Evolutionary conservation across 2,329 filamentous ascomycete species (phyloP).

Genomic region (Trichoderma aggressivum): DNA sequence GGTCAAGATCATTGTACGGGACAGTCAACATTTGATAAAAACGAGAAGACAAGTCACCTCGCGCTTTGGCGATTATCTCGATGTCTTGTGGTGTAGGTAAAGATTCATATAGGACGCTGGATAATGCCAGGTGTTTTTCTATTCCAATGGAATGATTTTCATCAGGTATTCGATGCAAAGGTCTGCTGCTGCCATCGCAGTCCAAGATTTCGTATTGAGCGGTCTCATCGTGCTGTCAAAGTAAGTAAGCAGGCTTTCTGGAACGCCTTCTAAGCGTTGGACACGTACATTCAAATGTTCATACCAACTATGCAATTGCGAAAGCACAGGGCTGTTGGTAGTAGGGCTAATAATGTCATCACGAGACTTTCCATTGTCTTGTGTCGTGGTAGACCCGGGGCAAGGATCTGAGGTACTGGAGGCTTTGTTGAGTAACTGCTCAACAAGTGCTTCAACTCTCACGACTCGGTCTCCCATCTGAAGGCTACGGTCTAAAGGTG

Average conservation of each 20-base stretch:
- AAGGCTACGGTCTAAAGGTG: conserved; percentile 19
- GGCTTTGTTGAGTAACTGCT: conserved; percentile 24
- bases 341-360: background rate
- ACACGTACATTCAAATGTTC: background rate
- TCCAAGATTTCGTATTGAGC: background rate
- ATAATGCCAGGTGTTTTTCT: background rate
- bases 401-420: background rate
- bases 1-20: background rate
- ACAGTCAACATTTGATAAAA: background rate
- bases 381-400: background rate
- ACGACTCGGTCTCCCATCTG: conserved; percentile 31
- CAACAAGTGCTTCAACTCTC: conserved; percentile 37
- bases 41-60: background rate
- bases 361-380: background rate
- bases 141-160: background rate
- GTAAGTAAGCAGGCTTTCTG: background rate
- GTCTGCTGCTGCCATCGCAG: background rate
- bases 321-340: background rate
- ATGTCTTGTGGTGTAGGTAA: background rate
- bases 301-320: background rate
- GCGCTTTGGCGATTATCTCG: background rate
- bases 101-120: background rate
- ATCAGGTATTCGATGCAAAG: background rate
- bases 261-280: background rate
- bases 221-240: background rate